These are phyloP conservation scores for Corchorus olitorius DNA, from an alignment of 345 rosid genomes.

Conservation along the genomic window DNA sequence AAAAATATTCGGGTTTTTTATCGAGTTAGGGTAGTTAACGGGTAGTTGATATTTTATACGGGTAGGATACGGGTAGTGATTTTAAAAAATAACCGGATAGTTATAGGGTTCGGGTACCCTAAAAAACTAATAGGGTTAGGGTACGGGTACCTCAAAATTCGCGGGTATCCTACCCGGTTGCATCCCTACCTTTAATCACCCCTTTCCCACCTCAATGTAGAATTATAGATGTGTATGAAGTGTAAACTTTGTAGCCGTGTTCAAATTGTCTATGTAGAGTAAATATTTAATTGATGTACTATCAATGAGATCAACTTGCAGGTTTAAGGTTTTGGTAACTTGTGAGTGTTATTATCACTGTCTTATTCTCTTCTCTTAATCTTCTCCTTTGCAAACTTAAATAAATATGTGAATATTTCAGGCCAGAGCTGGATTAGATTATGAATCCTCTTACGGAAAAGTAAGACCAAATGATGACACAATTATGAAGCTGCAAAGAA, in stretches of 20 bases:
- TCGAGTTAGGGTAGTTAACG: too few relatives aligned
- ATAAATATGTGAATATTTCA: constrained; percentile 30
- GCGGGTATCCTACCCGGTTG: too few relatives aligned
- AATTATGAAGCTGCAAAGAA: constrained; percentile 89
- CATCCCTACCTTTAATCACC: not conserved
- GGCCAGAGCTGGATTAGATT: constrained; percentile 96
- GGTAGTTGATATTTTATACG: too few relatives aligned
- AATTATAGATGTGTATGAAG: not conserved
- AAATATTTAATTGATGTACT: not conserved
- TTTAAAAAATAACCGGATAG: too few relatives aligned
- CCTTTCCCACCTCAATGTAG: not conserved
- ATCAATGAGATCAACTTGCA: not conserved
- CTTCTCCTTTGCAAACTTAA: not conserved
- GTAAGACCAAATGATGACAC: constrained; percentile 85
- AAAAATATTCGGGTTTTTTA: too few relatives aligned
- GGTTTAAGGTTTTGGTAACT: not conserved
- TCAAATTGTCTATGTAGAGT: not conserved
- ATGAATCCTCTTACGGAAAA: constrained; percentile 94
- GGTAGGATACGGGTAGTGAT: too few relatives aligned
- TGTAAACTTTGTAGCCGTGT: not conserved
- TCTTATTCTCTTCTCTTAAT: not conserved
- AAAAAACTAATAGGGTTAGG: too few relatives aligned
- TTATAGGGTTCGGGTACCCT: too few relatives aligned
- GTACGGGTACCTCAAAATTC: too few relatives aligned
- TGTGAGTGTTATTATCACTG: not conserved